Base-by-base conservation (phyloP, 2,329 filamentous ascomycete genomes). In the Verticillium tricorpus region DNA sequence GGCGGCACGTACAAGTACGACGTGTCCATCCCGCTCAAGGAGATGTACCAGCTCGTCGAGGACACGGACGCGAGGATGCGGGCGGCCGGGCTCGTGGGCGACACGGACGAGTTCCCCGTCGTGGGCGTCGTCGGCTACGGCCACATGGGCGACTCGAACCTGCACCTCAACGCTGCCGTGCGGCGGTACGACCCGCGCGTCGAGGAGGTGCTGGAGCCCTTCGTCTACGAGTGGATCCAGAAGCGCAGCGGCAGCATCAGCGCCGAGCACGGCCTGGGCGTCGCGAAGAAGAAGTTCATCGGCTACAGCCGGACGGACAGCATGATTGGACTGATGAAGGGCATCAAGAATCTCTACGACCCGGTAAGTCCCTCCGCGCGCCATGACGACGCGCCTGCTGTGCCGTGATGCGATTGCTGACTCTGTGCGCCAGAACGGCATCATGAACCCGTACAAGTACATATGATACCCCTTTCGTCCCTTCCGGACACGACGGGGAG, bases 371-470 rank as follows among this genome's bases (percentile, higher is more conserved):
- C n/a, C 32, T 54, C 28, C 40, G 32, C 34, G 22, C 28, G 28
- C 5, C 4, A 6, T 28, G 28, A 28, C 28, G 5, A 28, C 28
- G 28, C 28, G 28, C 28, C 37, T 17, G 4, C 50, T 55, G 45
- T 50, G 22, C 40, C 40, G 40, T n/a, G 22, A n/a, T 50, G 22
- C 50, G 35, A 57, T 56, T 52, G 17, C 12, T 62, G 12, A 62
- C 12, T 59, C 40, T 57, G 28, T 37, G 50, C 15, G 22, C 22
- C 70, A 96, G 92, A 97, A 97, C 69, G 93, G 93, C 57, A 98
- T 98, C 77, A 96, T 98, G 92, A 98, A 97, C 78, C 94, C 94
- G 0, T 98, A 98, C 82, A 98, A 98, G 79, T 98, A 97, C 75
- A 90, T 98, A 67, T 89, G 77, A 71, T 60, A 28, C 40, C 40